phyloP scores from a whole-genome alignment of 352 stramenopile species.

The Globisporangium parvum region DNA sequence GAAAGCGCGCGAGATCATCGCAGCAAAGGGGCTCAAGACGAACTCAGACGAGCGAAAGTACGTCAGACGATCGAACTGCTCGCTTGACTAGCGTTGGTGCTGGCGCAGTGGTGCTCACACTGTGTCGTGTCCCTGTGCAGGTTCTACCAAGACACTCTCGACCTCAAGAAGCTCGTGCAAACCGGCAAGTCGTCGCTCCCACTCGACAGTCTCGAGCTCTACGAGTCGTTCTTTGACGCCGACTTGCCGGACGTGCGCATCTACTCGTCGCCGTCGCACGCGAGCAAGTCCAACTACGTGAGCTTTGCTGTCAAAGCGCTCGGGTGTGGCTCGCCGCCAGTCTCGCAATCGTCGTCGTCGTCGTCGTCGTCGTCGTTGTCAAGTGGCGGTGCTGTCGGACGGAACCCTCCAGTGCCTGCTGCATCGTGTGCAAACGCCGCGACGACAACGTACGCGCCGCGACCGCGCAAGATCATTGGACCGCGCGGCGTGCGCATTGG shows the following conservation, averaged over 20 bases:
- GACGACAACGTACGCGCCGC: constrained; percentile 1
- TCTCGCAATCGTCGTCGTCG: background rate
- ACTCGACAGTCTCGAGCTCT: constrained; percentile 63
- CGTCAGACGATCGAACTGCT: background rate
- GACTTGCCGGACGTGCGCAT: constrained; percentile 53
- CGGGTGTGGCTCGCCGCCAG: constrained; percentile 2
- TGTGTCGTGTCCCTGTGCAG: constrained; percentile 13
- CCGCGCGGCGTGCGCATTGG: constrained; percentile 12
- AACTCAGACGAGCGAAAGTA: constrained; percentile 55
- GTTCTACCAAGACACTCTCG: constrained; percentile 60
- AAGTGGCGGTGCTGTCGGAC: background rate
- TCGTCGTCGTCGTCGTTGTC: constrained; percentile 7
- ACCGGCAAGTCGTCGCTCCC: constrained; percentile 44
- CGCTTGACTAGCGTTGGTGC: background rate
- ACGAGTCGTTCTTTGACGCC: constrained; percentile 80
- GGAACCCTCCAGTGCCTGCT: too few relatives aligned
- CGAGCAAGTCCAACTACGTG: constrained; percentile 11
- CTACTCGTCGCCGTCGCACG: constrained; percentile 18
- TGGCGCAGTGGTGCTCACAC: background rate
- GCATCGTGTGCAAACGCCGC: background rate
- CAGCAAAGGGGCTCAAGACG: constrained; percentile 66
- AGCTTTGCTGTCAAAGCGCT: constrained; percentile 18
- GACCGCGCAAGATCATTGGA: constrained; percentile 17
- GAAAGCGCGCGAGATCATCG: constrained; percentile 71
- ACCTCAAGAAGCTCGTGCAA: constrained; percentile 65